Conservation (phyloP, 345 rosid genomes). For the Hibiscus tridactylites region DNA sequence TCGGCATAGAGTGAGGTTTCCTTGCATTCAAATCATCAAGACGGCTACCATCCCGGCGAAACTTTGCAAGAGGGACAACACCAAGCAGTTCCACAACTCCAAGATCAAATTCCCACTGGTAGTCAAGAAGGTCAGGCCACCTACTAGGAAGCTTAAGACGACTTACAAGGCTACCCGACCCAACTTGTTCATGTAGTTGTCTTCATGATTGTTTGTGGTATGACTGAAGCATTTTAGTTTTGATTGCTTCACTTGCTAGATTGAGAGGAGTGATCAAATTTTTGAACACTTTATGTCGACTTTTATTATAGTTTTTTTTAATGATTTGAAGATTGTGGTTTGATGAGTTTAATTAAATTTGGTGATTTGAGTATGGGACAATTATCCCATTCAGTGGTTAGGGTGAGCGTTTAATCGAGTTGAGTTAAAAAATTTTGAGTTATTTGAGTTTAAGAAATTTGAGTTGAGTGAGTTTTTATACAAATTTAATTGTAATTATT, state of each 20-base stretch:
- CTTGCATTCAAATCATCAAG: slow-evolving; percentile 65
- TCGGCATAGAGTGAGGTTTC: slow-evolving; percentile 57
- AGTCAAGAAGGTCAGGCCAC: slow-evolving; percentile 59
- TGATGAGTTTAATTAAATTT: not conserved
- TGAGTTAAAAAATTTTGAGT: too few species aligned
- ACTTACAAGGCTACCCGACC: slow-evolving; percentile 69
- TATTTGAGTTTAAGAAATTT: too few species aligned
- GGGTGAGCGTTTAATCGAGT: too few species aligned
- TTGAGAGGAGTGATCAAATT: not conserved
- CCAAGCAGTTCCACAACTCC: slow-evolving; percentile 58
- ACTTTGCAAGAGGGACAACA: slow-evolving; percentile 66
- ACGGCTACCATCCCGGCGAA: slow-evolving; percentile 51
- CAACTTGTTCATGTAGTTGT: slow-evolving; percentile 48
- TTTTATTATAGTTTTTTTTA: not conserved
- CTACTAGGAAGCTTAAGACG: slow-evolving; percentile 60
- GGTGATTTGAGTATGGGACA: not conserved
- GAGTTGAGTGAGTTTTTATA: too few species aligned
- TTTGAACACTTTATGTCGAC: not conserved
- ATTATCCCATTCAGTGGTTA: too few species aligned
- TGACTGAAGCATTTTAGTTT: not conserved
- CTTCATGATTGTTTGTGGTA: not conserved
- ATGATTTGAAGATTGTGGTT: not conserved
- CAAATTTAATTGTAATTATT: too few species aligned
- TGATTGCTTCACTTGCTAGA: not conserved
- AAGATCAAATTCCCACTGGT: slow-evolving; percentile 66